Percentiles rank a stretch among this genome's conserved stretches.
phyloP scores from a whole-genome alignment of 2,329 filamentous ascomycete species.

The Xylaria sp. region DNA sequence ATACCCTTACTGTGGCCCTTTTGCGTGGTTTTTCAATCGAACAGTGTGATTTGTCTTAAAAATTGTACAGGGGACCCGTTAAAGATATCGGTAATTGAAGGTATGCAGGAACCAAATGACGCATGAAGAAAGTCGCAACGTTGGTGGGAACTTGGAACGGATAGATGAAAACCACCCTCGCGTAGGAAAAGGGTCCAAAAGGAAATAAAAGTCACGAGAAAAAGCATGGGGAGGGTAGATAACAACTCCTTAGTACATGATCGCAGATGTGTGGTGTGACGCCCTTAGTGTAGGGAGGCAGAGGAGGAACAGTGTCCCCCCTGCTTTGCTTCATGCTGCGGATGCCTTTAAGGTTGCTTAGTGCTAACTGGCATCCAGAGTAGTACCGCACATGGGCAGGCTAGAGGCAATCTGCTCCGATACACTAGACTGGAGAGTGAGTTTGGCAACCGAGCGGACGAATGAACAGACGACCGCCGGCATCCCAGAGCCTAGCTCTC shows the following conservation, averaged over 20 bases:
- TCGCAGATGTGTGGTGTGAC: background rate
- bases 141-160: background rate
- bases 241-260: background rate
- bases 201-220: slow-evolving; percentile 4
- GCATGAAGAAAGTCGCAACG: background rate
- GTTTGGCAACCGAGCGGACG: slow-evolving; percentile 12
- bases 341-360: background rate
- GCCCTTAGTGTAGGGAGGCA: background rate
- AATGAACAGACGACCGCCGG: slow-evolving; percentile 7
- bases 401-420: background rate
- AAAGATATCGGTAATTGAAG: background rate
- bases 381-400: too few species aligned
- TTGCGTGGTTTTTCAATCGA: background rate
- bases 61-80: background rate
- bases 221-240: background rate
- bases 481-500: slow-evolving; percentile 13
- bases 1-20: background rate
- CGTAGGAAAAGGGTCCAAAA: slow-evolving; percentile 1
- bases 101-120: background rate
- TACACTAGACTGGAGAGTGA: background rate
- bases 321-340: background rate
- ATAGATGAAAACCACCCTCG: background rate
- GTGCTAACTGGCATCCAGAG: background rate
- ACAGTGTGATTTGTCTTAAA: background rate
- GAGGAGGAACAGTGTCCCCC: slow-evolving; percentile 1